Percentiles rank a stretch among this genome's conserved stretches.
Conservation (phyloP, 2,329 filamentous ascomycete species). For the Trichoderma semiorbis region DNA sequence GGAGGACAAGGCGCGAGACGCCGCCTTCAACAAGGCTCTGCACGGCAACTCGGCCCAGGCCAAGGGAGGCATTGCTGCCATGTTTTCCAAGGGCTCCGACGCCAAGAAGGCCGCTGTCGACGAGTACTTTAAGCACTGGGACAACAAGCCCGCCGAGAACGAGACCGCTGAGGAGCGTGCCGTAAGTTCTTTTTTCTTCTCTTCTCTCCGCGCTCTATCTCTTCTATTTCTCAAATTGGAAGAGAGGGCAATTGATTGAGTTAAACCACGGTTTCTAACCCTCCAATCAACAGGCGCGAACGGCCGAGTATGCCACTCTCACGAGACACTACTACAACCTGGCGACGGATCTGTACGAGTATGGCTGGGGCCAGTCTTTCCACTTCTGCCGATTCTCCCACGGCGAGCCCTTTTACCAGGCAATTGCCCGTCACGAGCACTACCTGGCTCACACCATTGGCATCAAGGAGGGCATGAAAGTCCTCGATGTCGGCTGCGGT, state of each 20-base stretch:
- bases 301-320: slow-evolving; percentile 86
- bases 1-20: slow-evolving; percentile 82
- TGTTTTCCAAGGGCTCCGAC: slow-evolving; percentile 73
- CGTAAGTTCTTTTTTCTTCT: not conserved
- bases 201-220: not conserved
- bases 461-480: slow-evolving; percentile 75
- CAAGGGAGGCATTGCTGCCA: slow-evolving; percentile 72
- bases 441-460: slow-evolving; percentile 85
- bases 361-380: slow-evolving; percentile 89
- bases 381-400: slow-evolving; percentile 91
- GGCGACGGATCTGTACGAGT: slow-evolving; percentile 88
- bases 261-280: slow-evolving; percentile 57
- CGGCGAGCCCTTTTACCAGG: slow-evolving; percentile 80
- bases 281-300: slow-evolving; percentile 57
- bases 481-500: slow-evolving; percentile 93
- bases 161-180: slow-evolving; percentile 44
- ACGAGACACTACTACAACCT: slow-evolving; percentile 97
- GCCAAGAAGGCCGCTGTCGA: slow-evolving; percentile 81
- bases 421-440: slow-evolving; percentile 91
- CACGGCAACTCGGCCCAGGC: slow-evolving; percentile 70
- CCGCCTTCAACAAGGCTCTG: slow-evolving; percentile 84
- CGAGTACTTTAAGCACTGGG: slow-evolving; percentile 97
- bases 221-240: accelerated
- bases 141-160: slow-evolving; percentile 71
- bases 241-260: not conserved